Evolutionary conservation across 164 flowering plant species (phyloP).

Genomic region (Warburgia ugandensis): DNA sequence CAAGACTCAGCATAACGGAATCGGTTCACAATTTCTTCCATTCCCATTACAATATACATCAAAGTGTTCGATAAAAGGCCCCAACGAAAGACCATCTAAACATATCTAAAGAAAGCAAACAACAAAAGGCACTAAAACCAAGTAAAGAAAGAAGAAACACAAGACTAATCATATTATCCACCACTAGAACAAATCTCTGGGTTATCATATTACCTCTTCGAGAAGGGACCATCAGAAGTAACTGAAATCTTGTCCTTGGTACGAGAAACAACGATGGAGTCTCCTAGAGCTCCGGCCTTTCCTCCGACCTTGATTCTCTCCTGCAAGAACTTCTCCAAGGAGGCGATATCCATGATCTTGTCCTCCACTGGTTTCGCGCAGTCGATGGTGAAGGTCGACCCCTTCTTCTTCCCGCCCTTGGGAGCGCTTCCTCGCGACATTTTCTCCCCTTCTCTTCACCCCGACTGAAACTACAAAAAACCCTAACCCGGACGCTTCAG

Average conservation of each 20-base stretch:
- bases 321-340: conserved; percentile 66
- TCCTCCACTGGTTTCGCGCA: conserved; percentile 70
- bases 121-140: no score
- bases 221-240: conserved; percentile 44
- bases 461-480: no score
- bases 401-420: conserved; percentile 62
- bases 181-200: not conserved
- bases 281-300: conserved; percentile 64
- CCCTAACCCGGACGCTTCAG: conserved; percentile 11
- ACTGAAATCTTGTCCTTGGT: conserved; percentile 61
- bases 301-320: conserved; percentile 72
- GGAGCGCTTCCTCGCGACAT: conserved; percentile 41
- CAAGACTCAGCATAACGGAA: no score
- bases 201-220: conserved; percentile 36
- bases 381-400: conserved; percentile 46
- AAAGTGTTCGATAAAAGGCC: conserved; percentile 2
- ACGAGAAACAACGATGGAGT: conserved; percentile 46
- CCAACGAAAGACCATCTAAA: no score
- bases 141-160: no score
- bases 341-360: conserved; percentile 57
- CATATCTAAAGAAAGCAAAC: no score
- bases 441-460: conserved; percentile 8
- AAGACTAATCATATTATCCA: no score
- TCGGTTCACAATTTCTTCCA: no score
- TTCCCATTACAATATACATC: no score